phyloP scores from a whole-genome alignment of 129 eudicot genomes.

The Arctium lappa region DNA sequence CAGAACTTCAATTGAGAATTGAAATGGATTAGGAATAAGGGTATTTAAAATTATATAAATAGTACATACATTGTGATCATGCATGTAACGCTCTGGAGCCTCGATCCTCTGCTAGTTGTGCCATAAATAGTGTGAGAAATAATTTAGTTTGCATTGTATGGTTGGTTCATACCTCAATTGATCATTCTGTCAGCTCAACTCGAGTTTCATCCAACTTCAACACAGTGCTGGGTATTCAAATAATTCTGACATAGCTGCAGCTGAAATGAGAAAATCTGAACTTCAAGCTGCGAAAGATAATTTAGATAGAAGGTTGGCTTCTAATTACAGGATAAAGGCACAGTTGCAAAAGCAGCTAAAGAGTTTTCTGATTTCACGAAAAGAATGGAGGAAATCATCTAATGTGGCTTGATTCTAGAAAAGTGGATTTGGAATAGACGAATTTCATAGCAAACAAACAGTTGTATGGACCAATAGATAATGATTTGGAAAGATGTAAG shows the following conservation, averaged over 20 bases:
- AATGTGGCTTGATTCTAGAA: not conserved
- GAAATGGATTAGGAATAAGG: constrained; percentile 8
- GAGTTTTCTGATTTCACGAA: constrained; percentile 37
- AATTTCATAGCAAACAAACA: constrained; percentile 9
- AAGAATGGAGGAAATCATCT: constrained; percentile 13
- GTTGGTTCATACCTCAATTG: constrained; percentile 11
- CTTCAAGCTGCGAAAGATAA: constrained; percentile 43
- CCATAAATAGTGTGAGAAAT: not conserved
- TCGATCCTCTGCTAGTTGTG: not conserved
- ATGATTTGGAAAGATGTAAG: not conserved
- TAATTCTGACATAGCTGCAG: constrained; percentile 46
- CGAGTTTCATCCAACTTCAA: constrained; percentile 46
- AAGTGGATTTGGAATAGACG: not conserved
- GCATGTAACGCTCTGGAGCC: not conserved
- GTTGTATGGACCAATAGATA: not conserved
- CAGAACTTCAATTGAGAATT: not conserved
- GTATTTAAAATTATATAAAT: not conserved
- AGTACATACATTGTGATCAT: not conserved
- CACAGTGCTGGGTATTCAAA: constrained; percentile 23
- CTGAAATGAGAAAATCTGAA: constrained; percentile 49
- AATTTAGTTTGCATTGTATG: not conserved
- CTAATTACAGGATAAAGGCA: constrained; percentile 40
- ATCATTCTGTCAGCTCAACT: constrained; percentile 39
- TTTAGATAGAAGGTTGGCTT: constrained; percentile 39
- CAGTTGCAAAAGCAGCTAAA: constrained; percentile 53